Evolutionary conservation across 1,284 basidiomycete genomes (phyloP).

Genomic region (Cutaneotrichosporon curvatum): DNA sequence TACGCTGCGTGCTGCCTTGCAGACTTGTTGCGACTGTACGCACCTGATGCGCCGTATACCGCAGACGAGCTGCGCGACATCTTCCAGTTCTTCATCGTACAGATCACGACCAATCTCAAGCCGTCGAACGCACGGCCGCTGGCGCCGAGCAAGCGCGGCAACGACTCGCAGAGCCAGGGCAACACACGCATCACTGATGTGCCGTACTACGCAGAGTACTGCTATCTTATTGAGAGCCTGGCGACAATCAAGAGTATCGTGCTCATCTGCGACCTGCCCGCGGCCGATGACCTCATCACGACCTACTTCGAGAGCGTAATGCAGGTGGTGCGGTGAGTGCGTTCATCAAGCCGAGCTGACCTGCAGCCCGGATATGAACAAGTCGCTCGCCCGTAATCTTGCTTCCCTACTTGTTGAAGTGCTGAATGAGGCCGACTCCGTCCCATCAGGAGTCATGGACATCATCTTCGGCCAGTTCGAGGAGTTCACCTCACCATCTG

Average conservation of each 20-base stretch:
- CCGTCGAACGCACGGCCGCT: conserved; percentile 21
- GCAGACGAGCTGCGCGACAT: conserved; percentile 77
- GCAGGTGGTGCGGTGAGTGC: conserved; percentile 57
- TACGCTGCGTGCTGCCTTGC: conserved; percentile 90
- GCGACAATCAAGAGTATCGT: conserved; percentile 92
- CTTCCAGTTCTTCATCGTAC: conserved; percentile 87
- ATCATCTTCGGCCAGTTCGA: conserved; percentile 77
- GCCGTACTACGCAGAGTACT: conserved; percentile 79
- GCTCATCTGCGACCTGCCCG: conserved; percentile 82
- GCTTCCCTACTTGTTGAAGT: conserved; percentile 81
- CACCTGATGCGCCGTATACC: conserved; percentile 94
- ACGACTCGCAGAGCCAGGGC: conserved; percentile 14
- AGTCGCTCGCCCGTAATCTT: conserved; percentile 82
- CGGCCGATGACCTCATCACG: conserved; percentile 74
- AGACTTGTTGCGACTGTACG: conserved; percentile 86
- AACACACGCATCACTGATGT: conserved; percentile 36
- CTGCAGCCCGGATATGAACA: conserved; percentile 62
- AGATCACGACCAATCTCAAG: conserved; percentile 68
- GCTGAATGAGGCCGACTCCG: conserved; percentile 70
- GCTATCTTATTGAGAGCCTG: conserved; percentile 81
- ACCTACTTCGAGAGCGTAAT: conserved; percentile 81
- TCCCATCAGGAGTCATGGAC: conserved; percentile 74
- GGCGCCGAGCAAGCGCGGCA: conserved; percentile 5
- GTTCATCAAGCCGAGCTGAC: not conserved
- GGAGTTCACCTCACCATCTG: conserved; percentile 51